Conservation (phyloP, 768 basidiomycete species). For the Leccinum boreale region DNA sequence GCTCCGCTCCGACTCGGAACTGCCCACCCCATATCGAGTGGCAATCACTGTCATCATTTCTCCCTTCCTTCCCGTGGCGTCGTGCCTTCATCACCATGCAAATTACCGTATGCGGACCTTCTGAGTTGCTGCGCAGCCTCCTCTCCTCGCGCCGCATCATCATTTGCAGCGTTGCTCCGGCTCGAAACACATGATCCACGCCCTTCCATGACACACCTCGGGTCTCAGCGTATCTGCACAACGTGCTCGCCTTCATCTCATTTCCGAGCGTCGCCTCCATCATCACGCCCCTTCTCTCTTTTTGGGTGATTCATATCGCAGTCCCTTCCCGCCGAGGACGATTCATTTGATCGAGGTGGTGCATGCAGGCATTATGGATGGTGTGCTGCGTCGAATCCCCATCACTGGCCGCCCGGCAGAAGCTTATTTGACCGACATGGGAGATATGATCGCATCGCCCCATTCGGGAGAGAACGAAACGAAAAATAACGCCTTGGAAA, state of each 20-base stretch:
- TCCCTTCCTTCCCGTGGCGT: conserved; percentile 14
- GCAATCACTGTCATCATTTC: conserved; percentile 3
- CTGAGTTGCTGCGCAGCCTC: conserved; percentile 20
- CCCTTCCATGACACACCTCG: conserved; percentile 12
- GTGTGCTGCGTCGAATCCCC: neutral
- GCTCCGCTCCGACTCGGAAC: conserved; percentile 23
- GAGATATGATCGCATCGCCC: conserved; percentile 1
- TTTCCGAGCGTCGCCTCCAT: conserved; percentile 18
- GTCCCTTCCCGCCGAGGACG: neutral
- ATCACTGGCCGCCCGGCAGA: neutral
- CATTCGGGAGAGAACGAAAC: conserved; percentile 1
- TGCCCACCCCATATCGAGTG: conserved; percentile 6
- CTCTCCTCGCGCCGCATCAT: conserved; percentile 13
- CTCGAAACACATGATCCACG: conserved; percentile 26
- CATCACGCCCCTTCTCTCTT: conserved; percentile 2
- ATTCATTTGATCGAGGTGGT: neutral
- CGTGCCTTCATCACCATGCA: conserved; percentile 10
- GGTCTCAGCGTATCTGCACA: conserved; percentile 5
- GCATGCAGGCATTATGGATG: neutral
- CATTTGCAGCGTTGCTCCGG: conserved; percentile 20
- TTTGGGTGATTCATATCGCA: neutral
- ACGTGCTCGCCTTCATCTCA: conserved; percentile 17
- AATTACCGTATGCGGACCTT: conserved; percentile 11
- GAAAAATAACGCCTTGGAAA: neutral
- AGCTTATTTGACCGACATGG: conserved; percentile 4